Evolutionary conservation across 768 basidiomycete genomes (phyloP).

Genomic region (Boletus sp.): DNA sequence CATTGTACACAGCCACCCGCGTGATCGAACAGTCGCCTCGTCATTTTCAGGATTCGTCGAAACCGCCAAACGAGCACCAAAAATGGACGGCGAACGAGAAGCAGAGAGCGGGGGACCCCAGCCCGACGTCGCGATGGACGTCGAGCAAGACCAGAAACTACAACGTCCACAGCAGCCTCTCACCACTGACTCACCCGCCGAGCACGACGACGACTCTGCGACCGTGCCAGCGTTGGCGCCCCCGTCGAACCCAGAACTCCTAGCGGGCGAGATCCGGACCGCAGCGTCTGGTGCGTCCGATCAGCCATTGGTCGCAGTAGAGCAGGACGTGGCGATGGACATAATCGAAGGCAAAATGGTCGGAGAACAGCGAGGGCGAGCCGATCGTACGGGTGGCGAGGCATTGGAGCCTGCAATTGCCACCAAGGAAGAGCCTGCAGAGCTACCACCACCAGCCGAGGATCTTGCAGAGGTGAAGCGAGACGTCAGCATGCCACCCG

Average conservation of each 20-base stretch:
- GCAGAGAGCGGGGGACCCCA: neutral
- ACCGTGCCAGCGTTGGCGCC: neutral
- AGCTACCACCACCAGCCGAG: conserved; percentile 9
- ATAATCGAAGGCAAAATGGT: conserved; percentile 15
- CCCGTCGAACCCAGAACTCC: conserved; percentile 14
- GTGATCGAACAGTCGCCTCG: conserved; percentile 25
- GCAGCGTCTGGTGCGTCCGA: conserved; percentile 15
- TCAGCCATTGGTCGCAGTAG: conserved; percentile 23
- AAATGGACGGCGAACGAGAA: conserved; percentile 26
- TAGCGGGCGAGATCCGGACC: neutral
- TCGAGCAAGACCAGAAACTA: conserved; percentile 16
- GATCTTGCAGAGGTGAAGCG: conserved; percentile 15
- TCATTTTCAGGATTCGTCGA: conserved; percentile 27
- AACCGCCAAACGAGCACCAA: conserved; percentile 8
- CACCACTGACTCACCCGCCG: neutral
- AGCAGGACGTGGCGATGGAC: conserved; percentile 27
- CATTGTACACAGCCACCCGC: conserved; percentile 22
- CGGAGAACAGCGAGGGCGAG: conserved; percentile 11
- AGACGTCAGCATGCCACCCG: conserved; percentile 28
- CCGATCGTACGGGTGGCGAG: conserved; percentile 5
- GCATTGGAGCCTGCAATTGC: neutral
- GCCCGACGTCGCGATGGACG: conserved; percentile 21
- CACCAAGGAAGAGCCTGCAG: conserved; percentile 8
- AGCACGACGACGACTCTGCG: conserved; percentile 1
- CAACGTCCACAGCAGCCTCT: conserved; percentile 1